Percentiles rank a stretch among this genome's conserved stretches.
Conservation (phyloP, 2,329 filamentous ascomycete species). For the Colletotrichum orchidophilum region DNA sequence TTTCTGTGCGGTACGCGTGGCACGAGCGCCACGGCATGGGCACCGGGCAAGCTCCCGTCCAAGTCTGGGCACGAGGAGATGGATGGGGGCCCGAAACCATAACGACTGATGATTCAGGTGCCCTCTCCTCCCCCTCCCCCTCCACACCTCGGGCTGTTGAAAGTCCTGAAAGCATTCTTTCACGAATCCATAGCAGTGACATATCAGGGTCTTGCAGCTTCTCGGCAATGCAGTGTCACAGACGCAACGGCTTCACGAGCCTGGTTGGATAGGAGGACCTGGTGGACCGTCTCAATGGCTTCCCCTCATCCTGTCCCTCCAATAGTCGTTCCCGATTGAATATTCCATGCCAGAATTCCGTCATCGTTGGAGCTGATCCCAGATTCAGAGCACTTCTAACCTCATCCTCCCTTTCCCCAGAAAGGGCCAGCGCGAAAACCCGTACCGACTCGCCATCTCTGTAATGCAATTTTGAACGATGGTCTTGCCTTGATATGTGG, state of each 20-base stretch:
- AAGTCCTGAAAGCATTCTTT: background rate
- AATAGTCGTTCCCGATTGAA: background rate
- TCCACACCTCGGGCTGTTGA: background rate
- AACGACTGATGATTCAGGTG: too few species aligned
- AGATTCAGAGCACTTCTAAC: background rate
- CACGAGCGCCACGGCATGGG: constrained; percentile 10
- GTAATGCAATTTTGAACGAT: background rate
- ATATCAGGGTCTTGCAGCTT: constrained; percentile 17
- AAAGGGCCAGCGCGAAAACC: background rate
- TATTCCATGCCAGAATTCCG: constrained; percentile 9
- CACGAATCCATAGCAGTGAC: background rate
- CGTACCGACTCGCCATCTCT: background rate
- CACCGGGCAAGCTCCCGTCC: background rate
- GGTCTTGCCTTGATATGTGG: background rate
- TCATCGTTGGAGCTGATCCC: constrained; percentile 9
- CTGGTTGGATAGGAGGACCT: background rate
- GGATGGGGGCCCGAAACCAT: background rate
- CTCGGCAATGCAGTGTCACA: constrained; percentile 8
- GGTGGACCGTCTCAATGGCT: background rate
- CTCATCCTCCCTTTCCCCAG: background rate
- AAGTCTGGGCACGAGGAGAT: background rate
- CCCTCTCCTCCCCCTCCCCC: background rate
- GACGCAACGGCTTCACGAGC: background rate
- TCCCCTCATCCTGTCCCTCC: background rate
- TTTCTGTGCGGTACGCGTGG: constrained; percentile 13